Conservation (phyloP, 768 basidiomycete genomes). For the Termitomyces sp. region DNA sequence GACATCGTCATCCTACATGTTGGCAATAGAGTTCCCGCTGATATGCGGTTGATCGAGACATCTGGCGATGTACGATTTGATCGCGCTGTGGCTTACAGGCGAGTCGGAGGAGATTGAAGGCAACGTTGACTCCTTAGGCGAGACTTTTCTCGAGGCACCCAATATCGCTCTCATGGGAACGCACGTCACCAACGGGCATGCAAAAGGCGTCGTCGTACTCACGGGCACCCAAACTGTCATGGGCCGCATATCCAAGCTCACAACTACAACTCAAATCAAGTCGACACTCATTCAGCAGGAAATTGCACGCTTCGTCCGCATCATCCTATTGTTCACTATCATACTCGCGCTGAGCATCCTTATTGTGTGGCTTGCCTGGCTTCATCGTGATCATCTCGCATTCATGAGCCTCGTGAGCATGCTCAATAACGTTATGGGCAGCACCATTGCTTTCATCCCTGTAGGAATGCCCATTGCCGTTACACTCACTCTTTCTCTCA, state of each 20-base stretch:
- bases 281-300: constrained; percentile 44
- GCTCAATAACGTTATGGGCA: constrained; percentile 52
- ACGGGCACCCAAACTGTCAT: constrained; percentile 39
- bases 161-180: constrained; percentile 47
- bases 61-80: constrained; percentile 51
- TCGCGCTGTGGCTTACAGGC: constrained; percentile 49
- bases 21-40: constrained; percentile 21
- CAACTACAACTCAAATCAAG: constrained; percentile 41
- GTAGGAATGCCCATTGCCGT: constrained; percentile 53
- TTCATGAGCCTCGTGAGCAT: constrained; percentile 49
- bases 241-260: constrained; percentile 54
- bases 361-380: constrained; percentile 38
- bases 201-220: constrained; percentile 36
- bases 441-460: constrained; percentile 37
- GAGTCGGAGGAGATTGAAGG: constrained; percentile 46
- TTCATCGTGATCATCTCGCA: constrained; percentile 29
- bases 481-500: constrained; percentile 40
- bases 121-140: constrained; percentile 31
- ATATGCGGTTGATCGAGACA: constrained; percentile 49
- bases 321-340: constrained; percentile 39
- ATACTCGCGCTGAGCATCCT: constrained; percentile 41
- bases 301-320: constrained; percentile 48
- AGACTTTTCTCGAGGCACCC: constrained; percentile 41
- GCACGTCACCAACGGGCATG: constrained; percentile 36
- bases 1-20: constrained; percentile 10